Evolutionary conservation across 2,329 filamentous ascomycete species (phyloP), one percentile per base, ranked within the genome.

Genomic region (Aspergillus chevalieri): DNA sequence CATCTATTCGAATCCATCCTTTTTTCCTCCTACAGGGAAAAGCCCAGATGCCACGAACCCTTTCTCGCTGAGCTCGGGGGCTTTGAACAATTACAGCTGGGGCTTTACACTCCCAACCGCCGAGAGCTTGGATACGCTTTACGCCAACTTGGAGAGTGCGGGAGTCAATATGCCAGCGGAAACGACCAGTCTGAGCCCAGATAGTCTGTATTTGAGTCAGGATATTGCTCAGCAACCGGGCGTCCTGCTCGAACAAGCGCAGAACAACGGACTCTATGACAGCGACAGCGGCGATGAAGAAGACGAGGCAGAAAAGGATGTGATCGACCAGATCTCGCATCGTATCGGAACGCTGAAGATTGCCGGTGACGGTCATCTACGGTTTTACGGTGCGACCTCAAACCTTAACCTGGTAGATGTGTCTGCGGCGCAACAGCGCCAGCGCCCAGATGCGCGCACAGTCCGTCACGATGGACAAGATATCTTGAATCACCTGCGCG

Each of bases 311-410:
- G 64, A 69, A 45, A 66, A 63, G 21, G 70, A 73, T 45, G 64
- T 75, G 2, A 71, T 74, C 17, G 67, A 72, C 45, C 69, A 74
- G 47, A 57, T 75, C 7, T 72, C 72, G 2, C 63, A 71, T 53
- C 69, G 71, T 6, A 67, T 75, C 15, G 73, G 73, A 4, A 71
- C 70, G 4, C 51, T 76, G 44, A 73, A 74, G 46, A 64, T 75
- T 21, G 65, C 68, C 0, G 65, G 67, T 2, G 72, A 73, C 52
- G 73, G 73, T 0, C 69, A 73, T 50, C 56, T 74, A 14, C 66
- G 72, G 10, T 76, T 71, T 48, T 75, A 72, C 43, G 73, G 73
- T 9, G 65, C 73, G 2, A 73, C 73, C 0, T 74, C 72, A 4
- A 74, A 75, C 36, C 60, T 74, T 14, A 73, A 71, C 44, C 48